phyloP scores from a whole-genome alignment of 2,329 filamentous ascomycete species.

The Beauveria sp. region DNA sequence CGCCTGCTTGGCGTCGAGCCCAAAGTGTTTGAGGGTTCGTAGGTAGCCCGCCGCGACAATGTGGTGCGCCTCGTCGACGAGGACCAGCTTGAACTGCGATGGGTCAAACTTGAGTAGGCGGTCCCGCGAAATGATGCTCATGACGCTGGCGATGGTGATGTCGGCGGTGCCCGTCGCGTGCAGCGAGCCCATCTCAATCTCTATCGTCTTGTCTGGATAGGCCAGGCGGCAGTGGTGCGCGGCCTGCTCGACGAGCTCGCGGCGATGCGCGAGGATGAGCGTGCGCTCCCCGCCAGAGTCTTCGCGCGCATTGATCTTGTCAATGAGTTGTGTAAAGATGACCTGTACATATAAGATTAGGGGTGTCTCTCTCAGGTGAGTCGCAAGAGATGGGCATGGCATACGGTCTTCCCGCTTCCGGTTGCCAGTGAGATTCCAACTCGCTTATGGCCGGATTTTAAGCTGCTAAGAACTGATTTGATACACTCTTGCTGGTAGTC shows the following conservation, averaged over 20 bases:
- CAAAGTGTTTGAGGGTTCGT: constrained; percentile 68
- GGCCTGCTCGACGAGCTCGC: constrained; percentile 91
- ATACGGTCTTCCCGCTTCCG: constrained; percentile 79
- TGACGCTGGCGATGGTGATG: constrained; percentile 87
- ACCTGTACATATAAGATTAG: constrained; percentile 44
- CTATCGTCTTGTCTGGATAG: constrained; percentile 74
- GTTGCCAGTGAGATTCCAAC: constrained; percentile 82
- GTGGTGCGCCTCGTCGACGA: constrained; percentile 96
- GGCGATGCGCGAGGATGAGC: constrained; percentile 83
- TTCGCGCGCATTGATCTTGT: constrained; percentile 53
- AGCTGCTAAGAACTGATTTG: constrained; percentile 63
- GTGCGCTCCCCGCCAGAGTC: constrained; percentile 60
- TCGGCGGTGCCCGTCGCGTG: constrained; percentile 76
- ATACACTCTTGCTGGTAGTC: constrained; percentile 92
- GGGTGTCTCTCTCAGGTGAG: neutral
- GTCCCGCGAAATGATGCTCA: constrained; percentile 69
- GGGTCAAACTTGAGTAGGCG: constrained; percentile 81
- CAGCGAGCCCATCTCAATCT: constrained; percentile 82
- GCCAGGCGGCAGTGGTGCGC: constrained; percentile 72
- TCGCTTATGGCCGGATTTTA: constrained; percentile 65
- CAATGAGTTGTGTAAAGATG: constrained; percentile 92
- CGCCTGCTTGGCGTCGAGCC: constrained; percentile 43
- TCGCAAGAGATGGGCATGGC: constrained; percentile 18
- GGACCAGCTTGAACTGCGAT: constrained; percentile 70
- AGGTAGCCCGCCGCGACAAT: constrained; percentile 82